Evolutionary conservation across 768 basidiomycete genomes (phyloP), one percentile per base, ranked within the genome.

Genomic region (Amanita rimosa): DNA sequence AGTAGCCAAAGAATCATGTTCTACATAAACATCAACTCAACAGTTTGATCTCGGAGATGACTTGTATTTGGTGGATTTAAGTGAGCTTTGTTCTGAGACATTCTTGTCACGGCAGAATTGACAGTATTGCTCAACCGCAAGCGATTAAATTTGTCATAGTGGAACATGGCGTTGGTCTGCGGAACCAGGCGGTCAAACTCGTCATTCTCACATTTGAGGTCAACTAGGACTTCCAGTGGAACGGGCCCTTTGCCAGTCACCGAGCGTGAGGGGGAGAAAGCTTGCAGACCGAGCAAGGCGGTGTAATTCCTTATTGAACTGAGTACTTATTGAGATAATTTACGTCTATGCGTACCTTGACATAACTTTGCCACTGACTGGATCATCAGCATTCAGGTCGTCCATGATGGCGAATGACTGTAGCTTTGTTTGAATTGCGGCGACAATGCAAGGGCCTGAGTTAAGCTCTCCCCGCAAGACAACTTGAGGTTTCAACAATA

Each of bases 101-200:
- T 53, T 46, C 66, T 67, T 26, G 59, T 62, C n/a, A 65, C 60
- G 27, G 71, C 68, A 9, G 79, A 75, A 27, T 81, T 79, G 26
- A 83, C 65, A 52, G 77, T 79, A 55, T 82, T 89, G 38, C 83
- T 82, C 45, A 93, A 67, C 31, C 94, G 82, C 7, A 96, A 74
- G 36, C 85, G 83, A 64, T 98, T 98, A 70, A 95, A 95, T 61
- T 89, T 92, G 72, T 97, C 94, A 60, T 93, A 91, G 41, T 82
- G 85, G 52, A 95, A 78, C 3, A 75, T 80, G 0, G 86, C 87
- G 50, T 88, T 80, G 0, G 93, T 90, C 62, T 90, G 87, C 2
- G 90, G 86, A 5, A 97, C 86, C 34, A 98, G 73, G 2, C 91
- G 84, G 57, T 95, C 90, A 62, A 95, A 95, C 43, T 79, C 79